Base-by-base conservation (phyloP, 805 yeast species). In the Metschnikowia vanudenii region DNA sequence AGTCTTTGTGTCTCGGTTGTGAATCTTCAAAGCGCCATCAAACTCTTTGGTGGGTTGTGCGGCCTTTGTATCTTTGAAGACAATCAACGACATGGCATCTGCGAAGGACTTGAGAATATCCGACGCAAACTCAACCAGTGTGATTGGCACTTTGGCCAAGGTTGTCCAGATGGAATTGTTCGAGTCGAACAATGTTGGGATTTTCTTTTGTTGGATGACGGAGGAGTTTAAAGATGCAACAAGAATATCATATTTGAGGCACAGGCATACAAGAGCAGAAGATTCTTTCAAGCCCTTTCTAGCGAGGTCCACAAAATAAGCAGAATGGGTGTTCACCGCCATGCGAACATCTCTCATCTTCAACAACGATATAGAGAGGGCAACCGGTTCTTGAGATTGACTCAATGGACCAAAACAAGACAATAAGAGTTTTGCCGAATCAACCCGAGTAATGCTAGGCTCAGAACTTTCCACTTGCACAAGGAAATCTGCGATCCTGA, bases 401-500 rank as follows among this genome's bases (percentile, higher is more conserved):
- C 28, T 3, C 28, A 52, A 50, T 10, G 52, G 24, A 8, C 53
- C 53, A 32, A 65, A 60, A 26, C 63, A 58, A 3, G 46, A 34
- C 7, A 53, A 33, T 13, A 63, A 39, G 14, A 59, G 31, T 13
- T 43, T 34, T 7, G 44, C 46, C 2, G 58, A 48, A 20, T 43
- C 42, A 24, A 47, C 20, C 7, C 38, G 40, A 8, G 24, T n/a
- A 17, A 22, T 39, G 7, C 10, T 10, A 2, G 17, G 39, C 2
- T 44, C 51, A 9, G 42, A 17, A n/a, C 12, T 17, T 16, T 49
- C 54, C 5, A 49, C 44, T 20, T 47, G 73, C 28, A 80, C 63
- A 41, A 81, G 69, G 52, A 69, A 74, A 39, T 73, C 68, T 10
- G 82, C 76, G 4, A 80, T 61, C 42, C 76, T 76, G 37, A 80